These are phyloP conservation scores for Colletotrichum simmondsii DNA, from an alignment of 2,329 filamentous ascomycete species.

Conservation along the genomic window DNA sequence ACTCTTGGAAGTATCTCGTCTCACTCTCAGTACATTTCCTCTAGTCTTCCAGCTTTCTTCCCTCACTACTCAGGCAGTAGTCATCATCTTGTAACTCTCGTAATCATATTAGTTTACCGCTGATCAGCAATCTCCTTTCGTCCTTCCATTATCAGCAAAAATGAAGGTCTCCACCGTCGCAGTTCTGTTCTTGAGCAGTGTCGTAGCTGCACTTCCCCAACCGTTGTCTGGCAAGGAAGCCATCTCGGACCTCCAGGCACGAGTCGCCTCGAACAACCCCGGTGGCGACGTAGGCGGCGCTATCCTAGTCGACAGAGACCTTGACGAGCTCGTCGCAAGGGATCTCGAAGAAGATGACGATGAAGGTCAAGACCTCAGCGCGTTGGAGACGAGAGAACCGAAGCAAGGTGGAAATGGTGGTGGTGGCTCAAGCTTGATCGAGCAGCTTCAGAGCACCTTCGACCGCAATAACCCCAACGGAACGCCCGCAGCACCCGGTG, in stretches of 20 bases:
- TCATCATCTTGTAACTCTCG: neutral
- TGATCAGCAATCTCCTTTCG: neutral
- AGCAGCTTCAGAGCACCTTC: constrained; percentile 20
- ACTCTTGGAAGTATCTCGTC: neutral
- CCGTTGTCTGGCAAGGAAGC: neutral
- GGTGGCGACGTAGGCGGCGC: neutral
- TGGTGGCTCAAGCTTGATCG: neutral
- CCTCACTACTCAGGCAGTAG: neutral
- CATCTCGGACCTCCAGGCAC: neutral
- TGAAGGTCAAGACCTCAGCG: neutral
- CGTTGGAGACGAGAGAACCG: neutral
- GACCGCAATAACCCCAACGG: constrained; percentile 22
- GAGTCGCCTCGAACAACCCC: neutral
- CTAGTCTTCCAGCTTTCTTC: neutral
- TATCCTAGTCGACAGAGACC: neutral
- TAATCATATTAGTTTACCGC: neutral
- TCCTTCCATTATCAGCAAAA: neutral
- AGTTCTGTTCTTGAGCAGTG: neutral
- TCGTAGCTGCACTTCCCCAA: neutral
- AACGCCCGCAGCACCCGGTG: neutral
- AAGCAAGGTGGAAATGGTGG: neutral
- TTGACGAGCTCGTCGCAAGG: neutral
- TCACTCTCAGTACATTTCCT: neutral
- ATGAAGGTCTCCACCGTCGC: neutral
- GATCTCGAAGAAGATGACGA: neutral